Evolutionary conservation across 2,329 filamentous ascomycete genomes (phyloP).

Genomic region (Ascocoryne sarcoides): DNA sequence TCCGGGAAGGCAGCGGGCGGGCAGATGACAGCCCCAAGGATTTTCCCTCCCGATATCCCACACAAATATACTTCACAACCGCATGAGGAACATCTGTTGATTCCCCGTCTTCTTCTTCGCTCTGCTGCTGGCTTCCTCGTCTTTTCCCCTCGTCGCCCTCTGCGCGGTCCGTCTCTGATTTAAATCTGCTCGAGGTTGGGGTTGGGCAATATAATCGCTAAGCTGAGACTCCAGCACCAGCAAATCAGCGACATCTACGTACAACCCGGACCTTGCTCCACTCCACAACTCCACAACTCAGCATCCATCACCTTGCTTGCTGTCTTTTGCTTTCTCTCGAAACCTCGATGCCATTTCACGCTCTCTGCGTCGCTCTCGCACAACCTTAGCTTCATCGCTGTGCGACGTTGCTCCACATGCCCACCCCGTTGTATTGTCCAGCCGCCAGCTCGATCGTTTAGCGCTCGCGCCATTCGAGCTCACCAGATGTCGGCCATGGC

Average conservation of each 20-base stretch:
- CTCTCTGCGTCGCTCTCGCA: neutral
- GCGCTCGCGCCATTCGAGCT: conserved; percentile 13
- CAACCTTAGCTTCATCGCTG: neutral
- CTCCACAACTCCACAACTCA: neutral
- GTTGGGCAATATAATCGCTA: neutral
- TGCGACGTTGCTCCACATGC: neutral
- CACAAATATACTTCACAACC: too few species aligned
- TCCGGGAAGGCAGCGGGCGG: too few species aligned
- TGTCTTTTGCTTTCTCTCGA: neutral
- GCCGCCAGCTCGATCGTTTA: conserved; percentile 8
- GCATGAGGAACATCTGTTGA: too few species aligned
- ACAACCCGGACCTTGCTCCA: neutral
- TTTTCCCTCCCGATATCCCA: neutral
- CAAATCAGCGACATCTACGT: neutral
- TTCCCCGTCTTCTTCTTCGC: neutral
- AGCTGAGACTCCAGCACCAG: neutral
- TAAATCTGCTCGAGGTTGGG: neutral
- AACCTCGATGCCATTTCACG: neutral
- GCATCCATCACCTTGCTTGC: neutral
- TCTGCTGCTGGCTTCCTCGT: neutral
- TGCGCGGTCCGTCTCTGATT: neutral
- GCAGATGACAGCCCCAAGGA: neutral
- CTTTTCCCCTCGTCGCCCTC: neutral
- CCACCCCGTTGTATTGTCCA: neutral
- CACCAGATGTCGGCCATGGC: conserved; percentile 16